Base-by-base conservation (phyloP, 106 monocot species). In the Dendrobium catenatum region DNA sequence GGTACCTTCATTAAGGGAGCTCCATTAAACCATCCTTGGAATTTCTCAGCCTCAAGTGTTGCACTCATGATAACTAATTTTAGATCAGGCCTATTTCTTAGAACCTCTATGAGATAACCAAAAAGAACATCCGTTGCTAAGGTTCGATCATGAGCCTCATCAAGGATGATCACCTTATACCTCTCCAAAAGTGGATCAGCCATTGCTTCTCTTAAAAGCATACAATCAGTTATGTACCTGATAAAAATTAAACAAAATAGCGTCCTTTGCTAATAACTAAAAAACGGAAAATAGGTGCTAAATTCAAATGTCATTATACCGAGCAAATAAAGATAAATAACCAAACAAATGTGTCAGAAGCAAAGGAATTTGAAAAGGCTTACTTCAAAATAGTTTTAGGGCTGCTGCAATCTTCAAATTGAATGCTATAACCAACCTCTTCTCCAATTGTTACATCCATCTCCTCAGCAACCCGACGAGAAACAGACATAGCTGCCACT, bases 351-450 rank as follows among this genome's bases (percentile, higher is more conserved):
- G 4, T 6, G 48, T 49, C 6, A 49, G 9, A 6, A 49, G 49
- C 49, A 49, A 49, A 49, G 49, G 49, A 13, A 49, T 49, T 49
- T 49, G 49, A 49, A 49, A 9, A 49, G 2, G 13, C 85, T 90
- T 85, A 93, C 90, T 94, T 94, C 54, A 94, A 82, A 70, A 94
- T 79, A 48, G 94, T 94, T 84, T 89, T 90, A 27, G 81, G 85
- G 70, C 94, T 87, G 49, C 89, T 94, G 86, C 94, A 91, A 83
- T 94, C 89, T 83, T 94, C 94, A 86, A 94, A 94, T 67, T 87
- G 91, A 46, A 91, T 86, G 68, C 78, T 85, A 72, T 94, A 94
- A 81, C 93, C 93, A 48, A 93, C 94, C 83, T 94, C 91, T 70
- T 94, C 94, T 68, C 94, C 94, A 33, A 94, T 84, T 9, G 83